These are phyloP conservation scores for Daedaleopsis sinensis DNA, from an alignment of 768 basidiomycete genomes.

Conservation along the genomic window DNA sequence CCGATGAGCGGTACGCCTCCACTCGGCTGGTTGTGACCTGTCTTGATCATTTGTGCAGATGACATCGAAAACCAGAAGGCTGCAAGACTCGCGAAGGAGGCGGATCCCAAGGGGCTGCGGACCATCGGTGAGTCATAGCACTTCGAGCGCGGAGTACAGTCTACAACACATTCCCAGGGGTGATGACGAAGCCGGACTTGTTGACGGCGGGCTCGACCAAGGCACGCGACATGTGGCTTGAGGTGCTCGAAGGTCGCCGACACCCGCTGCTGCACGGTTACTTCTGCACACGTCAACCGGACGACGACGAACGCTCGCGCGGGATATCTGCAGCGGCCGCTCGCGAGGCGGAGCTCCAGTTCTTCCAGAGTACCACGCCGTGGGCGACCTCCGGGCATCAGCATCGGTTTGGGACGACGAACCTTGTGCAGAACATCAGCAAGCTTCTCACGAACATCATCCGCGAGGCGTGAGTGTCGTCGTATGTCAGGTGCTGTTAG, in stretches of 20 bases:
- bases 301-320: slow-evolving; percentile 55
- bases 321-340: slow-evolving; percentile 41
- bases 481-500: background rate
- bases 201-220: slow-evolving; percentile 48
- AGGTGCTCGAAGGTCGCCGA: slow-evolving; percentile 51
- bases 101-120: slow-evolving; percentile 61
- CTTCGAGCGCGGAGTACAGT: background rate
- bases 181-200: slow-evolving; percentile 72
- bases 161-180: slow-evolving; percentile 41
- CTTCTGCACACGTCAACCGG: slow-evolving; percentile 67
- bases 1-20: slow-evolving; percentile 27
- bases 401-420: slow-evolving; percentile 57
- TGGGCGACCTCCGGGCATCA: slow-evolving; percentile 52
- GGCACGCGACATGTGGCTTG: slow-evolving; percentile 48
- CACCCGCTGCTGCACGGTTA: slow-evolving; percentile 51
- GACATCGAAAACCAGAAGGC: slow-evolving; percentile 83
- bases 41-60: slow-evolving; percentile 42
- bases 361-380: slow-evolving; percentile 51
- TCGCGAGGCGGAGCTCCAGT: slow-evolving; percentile 42
- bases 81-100: slow-evolving; percentile 56
- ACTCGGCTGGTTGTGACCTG: slow-evolving; percentile 26
- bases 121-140: slow-evolving; percentile 58
- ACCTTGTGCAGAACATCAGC: slow-evolving; percentile 56
- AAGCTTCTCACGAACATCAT: slow-evolving; percentile 43
- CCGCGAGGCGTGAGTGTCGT: background rate